Conservation (phyloP, 2,329 filamentous ascomycete species). For the Tolypocladium cylindrosporum region DNA sequence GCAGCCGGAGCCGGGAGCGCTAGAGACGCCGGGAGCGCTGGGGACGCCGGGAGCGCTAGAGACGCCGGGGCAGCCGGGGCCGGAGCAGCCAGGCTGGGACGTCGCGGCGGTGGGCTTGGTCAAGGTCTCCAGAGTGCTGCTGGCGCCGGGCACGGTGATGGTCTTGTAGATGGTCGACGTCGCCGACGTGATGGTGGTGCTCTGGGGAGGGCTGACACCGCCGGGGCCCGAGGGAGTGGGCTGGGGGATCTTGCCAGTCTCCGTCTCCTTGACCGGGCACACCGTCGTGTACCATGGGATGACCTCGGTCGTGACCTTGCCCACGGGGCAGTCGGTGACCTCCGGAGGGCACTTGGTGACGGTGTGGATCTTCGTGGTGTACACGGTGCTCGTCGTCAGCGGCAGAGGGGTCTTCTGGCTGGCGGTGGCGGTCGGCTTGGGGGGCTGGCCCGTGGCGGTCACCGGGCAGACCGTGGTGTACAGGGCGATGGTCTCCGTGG, state of each 20-base stretch:
- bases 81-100: constrained; percentile 12
- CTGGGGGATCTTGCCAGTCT: constrained; percentile 6
- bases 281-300: constrained; percentile 25
- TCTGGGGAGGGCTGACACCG: background rate
- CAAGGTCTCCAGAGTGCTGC: constrained; percentile 7
- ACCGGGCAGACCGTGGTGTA: constrained; percentile 36
- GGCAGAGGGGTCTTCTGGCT: background rate
- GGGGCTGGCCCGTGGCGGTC: constrained; percentile 7
- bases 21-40: background rate
- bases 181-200: background rate
- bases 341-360: constrained; percentile 43
- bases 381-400: constrained; percentile 30
- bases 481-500: constrained; percentile 28
- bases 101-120: constrained; percentile 9
- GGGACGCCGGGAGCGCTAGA: background rate
- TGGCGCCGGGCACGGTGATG: constrained; percentile 1
- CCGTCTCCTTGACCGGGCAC: constrained; percentile 19
- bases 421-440: constrained; percentile 4
- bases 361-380: constrained; percentile 42
- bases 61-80: constrained; percentile 10
- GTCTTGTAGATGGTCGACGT: constrained; percentile 25
- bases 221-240: constrained; percentile 3
- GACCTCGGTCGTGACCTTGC: constrained; percentile 21
- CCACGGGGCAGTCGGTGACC: constrained; percentile 37
- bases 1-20: constrained; percentile 2